Conservation (phyloP, 2,329 filamentous ascomycete genomes). For the Arthroderma sp. region DNA sequence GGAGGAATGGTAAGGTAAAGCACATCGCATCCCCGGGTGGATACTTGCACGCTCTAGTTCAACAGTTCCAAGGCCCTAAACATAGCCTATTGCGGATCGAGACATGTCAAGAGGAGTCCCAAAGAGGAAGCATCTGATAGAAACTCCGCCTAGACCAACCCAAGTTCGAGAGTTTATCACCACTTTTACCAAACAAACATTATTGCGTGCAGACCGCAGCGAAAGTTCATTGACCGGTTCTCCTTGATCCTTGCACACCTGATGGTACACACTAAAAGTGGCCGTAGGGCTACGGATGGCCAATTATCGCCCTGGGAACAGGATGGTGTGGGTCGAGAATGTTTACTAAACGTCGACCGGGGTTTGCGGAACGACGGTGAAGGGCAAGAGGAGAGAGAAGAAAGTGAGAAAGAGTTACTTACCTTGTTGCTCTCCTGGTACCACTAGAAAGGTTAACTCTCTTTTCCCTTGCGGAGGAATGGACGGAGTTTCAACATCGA, state of each 20-base stretch:
- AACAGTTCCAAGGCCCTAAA: neutral
- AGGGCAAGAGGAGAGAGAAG: neutral
- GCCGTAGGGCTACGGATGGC: neutral
- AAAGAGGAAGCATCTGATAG: neutral
- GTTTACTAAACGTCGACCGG: constrained; percentile 3
- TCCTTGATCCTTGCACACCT: constrained; percentile 3
- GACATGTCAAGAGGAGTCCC: neutral
- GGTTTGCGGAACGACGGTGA: constrained; percentile 2
- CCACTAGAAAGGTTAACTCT: constrained; percentile 1
- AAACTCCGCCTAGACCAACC: neutral
- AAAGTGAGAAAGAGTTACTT: neutral
- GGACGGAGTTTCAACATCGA: constrained; percentile 3
- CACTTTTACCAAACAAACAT: neutral
- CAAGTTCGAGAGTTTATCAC: neutral
- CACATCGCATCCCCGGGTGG: constrained; percentile 1
- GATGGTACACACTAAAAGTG: neutral
- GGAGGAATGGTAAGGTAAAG: neutral
- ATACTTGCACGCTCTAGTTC: neutral
- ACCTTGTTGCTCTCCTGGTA: neutral
- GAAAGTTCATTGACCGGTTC: constrained; percentile 1
- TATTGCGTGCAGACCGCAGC: constrained; percentile 1
- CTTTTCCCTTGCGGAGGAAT: constrained; percentile 2
- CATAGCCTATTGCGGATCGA: constrained; percentile 4
- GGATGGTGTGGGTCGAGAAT: constrained; percentile 1
- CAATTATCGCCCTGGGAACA: neutral